These are phyloP conservation scores for Tothia fuscella DNA, from an alignment of 2,329 filamentous ascomycete species.

Conservation along the genomic window DNA sequence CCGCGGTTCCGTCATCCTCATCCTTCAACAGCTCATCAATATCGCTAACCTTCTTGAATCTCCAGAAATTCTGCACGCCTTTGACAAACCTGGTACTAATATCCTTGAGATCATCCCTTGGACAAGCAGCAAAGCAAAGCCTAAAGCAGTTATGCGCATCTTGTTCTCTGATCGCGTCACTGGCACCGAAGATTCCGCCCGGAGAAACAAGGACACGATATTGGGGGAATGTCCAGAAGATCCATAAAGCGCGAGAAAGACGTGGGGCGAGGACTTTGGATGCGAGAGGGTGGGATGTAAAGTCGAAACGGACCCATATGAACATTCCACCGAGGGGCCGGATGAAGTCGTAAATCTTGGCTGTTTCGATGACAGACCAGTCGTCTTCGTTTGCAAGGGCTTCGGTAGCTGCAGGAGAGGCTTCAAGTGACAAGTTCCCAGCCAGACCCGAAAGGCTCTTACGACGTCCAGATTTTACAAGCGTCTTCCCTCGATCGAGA, in stretches of 20 bases:
- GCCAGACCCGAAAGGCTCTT: constrained; percentile 21
- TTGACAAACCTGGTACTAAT: constrained; percentile 54
- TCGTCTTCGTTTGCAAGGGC: constrained; percentile 36
- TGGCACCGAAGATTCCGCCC: constrained; percentile 63
- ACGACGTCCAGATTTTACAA: constrained; percentile 49
- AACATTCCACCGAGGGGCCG: constrained; percentile 90
- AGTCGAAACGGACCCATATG: constrained; percentile 64
- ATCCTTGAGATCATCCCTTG: constrained; percentile 53
- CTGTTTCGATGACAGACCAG: constrained; percentile 67
- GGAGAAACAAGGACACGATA: constrained; percentile 59
- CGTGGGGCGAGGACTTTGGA: constrained; percentile 37
- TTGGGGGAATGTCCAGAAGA: constrained; percentile 57
- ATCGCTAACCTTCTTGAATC: constrained; percentile 52
- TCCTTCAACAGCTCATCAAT: constrained; percentile 47
- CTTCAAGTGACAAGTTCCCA: constrained; percentile 27
- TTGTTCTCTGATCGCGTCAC: constrained; percentile 42
- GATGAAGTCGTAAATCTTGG: constrained; percentile 59
- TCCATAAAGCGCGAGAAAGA: constrained; percentile 56
- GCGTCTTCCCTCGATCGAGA: constrained; percentile 55
- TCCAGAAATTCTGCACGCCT: constrained; percentile 65
- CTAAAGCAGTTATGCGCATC: constrained; percentile 62
- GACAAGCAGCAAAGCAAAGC: constrained; percentile 75
- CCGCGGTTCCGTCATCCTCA: neutral
- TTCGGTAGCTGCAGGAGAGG: constrained; percentile 20
- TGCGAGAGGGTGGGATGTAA: constrained; percentile 61